Conservation (phyloP, 139 green algal genomes). For the Tetradesmus lagerheimii region DNA sequence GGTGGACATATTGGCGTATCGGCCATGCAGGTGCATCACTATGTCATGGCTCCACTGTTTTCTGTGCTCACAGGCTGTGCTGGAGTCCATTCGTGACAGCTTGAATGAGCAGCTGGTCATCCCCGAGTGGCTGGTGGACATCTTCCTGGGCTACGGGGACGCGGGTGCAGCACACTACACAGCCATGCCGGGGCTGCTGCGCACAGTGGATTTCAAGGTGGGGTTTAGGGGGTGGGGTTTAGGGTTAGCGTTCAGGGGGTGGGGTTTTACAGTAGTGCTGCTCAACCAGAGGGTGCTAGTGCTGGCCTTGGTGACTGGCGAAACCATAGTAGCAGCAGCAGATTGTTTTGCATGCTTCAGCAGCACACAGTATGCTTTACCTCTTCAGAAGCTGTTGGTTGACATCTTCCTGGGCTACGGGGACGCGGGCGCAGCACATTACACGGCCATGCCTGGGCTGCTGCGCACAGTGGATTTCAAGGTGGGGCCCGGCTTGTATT, state of each 20-base stretch:
- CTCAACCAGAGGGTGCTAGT: too few species aligned
- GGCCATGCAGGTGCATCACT: too few species aligned
- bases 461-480: constrained; percentile 91
- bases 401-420: constrained; percentile 99
- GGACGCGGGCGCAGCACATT: constrained; percentile 85
- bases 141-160: constrained; percentile 98
- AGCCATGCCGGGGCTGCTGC: constrained; percentile 64
- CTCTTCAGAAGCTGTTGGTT: constrained; percentile 95
- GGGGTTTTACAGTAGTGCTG: too few species aligned
- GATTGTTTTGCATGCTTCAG: too few species aligned
- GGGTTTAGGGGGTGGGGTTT: too few species aligned
- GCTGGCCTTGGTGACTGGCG: too few species aligned
- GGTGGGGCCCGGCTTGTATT: too few species aligned
- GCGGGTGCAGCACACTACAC: constrained; percentile 83
- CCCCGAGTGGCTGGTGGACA: constrained; percentile 95
- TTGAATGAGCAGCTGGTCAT: constrained; percentile 57
- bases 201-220: constrained; percentile 89
- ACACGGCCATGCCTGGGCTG: constrained; percentile 63
- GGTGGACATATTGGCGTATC: too few species aligned
- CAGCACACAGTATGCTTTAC: too few species aligned
- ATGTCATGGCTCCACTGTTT: too few species aligned
- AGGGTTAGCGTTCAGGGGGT: too few species aligned
- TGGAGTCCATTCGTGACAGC: constrained; percentile 94
- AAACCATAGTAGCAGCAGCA: too few species aligned
- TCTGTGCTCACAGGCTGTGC: constrained; percentile 68